These are phyloP conservation scores for Schrenkiella parvula DNA, from an alignment of 345 rosid genomes.

Conservation along the genomic window DNA sequence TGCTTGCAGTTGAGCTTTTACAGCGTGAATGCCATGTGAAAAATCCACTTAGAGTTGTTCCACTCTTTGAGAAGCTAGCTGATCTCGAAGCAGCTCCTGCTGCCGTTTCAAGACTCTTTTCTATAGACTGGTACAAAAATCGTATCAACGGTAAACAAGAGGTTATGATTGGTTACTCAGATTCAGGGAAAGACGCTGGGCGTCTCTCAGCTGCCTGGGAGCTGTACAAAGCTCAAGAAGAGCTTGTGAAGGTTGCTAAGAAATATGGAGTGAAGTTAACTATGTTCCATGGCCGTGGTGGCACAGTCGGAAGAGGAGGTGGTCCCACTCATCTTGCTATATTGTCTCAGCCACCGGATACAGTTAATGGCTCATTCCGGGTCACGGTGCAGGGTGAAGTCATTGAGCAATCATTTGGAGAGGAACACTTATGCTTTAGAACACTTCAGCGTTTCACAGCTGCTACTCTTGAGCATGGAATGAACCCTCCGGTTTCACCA, in stretches of 20 bases:
- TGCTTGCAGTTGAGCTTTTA: slow-evolving; percentile 91
- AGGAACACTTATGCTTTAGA: slow-evolving; percentile 90
- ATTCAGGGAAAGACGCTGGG: slow-evolving; percentile 98
- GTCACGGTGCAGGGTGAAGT: slow-evolving; percentile 98
- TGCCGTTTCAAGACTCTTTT: slow-evolving; percentile 84
- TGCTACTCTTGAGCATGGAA: slow-evolving; percentile 95
- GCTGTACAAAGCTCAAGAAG: slow-evolving; percentile 95
- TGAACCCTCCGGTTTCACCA: slow-evolving; percentile 89
- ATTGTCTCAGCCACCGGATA: slow-evolving; percentile 99
- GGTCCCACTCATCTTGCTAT: slow-evolving; percentile 99
- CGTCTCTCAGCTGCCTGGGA: slow-evolving; percentile 98
- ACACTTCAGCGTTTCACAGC: slow-evolving; percentile 96
- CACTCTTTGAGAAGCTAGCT: slow-evolving; percentile 95
- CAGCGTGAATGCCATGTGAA: slow-evolving; percentile 95
- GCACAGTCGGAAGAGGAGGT: slow-evolving; percentile 99
- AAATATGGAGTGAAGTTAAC: slow-evolving; percentile 82
- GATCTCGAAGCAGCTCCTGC: slow-evolving; percentile 99
- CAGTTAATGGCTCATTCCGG: slow-evolving; percentile 86
- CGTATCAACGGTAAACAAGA: slow-evolving; percentile 93
- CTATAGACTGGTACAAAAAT: slow-evolving; percentile 87
- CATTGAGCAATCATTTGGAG: slow-evolving; percentile 94
- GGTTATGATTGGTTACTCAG: slow-evolving; percentile 99
- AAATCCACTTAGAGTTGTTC: slow-evolving; percentile 92
- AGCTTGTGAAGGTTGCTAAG: slow-evolving; percentile 89
- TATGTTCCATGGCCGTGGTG: slow-evolving; percentile 99